These are phyloP conservation scores for Rhizopogon vulgaris DNA, from an alignment of 768 basidiomycete species.

Conservation along the genomic window DNA sequence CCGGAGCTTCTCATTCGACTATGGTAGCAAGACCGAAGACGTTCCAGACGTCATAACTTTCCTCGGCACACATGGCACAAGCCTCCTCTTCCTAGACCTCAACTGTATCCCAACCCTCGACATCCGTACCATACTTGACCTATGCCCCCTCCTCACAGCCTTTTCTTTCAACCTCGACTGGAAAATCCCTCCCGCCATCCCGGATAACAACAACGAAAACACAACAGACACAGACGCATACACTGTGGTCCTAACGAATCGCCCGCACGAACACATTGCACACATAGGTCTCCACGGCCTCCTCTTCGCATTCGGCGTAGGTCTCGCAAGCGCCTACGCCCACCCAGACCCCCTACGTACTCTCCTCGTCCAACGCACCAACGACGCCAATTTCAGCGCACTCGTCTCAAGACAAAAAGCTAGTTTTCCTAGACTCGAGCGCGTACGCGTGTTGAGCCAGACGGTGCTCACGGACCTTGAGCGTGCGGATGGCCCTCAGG, in stretches of 20 bases:
- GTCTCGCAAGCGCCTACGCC: slow-evolving; percentile 39
- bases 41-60: slow-evolving; percentile 57
- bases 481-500: slow-evolving; percentile 42
- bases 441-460: slow-evolving; percentile 53
- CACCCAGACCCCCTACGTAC: slow-evolving; percentile 36
- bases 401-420: slow-evolving; percentile 24
- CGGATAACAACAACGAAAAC: slow-evolving; percentile 11
- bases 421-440: slow-evolving; percentile 57
- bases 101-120: slow-evolving; percentile 52
- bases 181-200: slow-evolving; percentile 34
- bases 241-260: slow-evolving; percentile 34
- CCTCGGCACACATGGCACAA: slow-evolving; percentile 49
- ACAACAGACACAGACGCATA: slow-evolving; percentile 19
- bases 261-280: slow-evolving; percentile 50
- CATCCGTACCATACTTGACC: slow-evolving; percentile 51
- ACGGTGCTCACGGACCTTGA: slow-evolving; percentile 55
- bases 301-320: slow-evolving; percentile 63
- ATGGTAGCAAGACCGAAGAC: slow-evolving; percentile 30
- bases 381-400: slow-evolving; percentile 61
- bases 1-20: slow-evolving; percentile 50
- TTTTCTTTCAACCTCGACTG: slow-evolving; percentile 77
- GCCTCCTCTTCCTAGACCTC: slow-evolving; percentile 61
- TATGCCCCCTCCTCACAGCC: slow-evolving; percentile 55
- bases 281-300: slow-evolving; percentile 69
- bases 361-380: slow-evolving; percentile 44